Percentiles rank a stretch among this genome's conserved stretches.
phyloP scores from a whole-genome alignment of 345 rosid genomes.

The Cardamine resedifolia region DNA sequence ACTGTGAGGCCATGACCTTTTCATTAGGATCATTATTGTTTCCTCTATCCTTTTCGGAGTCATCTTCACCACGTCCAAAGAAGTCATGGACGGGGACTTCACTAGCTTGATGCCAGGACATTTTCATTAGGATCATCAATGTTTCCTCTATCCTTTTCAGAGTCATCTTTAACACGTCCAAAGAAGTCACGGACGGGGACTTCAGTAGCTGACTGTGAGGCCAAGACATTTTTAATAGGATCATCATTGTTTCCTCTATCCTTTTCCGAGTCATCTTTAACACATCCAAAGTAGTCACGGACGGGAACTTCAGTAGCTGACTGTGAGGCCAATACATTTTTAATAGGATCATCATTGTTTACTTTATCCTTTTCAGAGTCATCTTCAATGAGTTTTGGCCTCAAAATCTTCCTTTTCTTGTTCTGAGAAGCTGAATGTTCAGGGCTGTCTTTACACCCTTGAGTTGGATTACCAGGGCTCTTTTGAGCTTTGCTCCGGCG shows the following conservation, averaged over 20 bases:
- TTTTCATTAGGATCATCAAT: background rate
- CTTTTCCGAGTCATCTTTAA: background rate
- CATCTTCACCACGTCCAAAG: background rate
- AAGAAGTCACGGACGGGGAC: slow-evolving; percentile 8
- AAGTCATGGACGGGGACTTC: background rate
- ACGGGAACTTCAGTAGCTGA: slow-evolving; percentile 12
- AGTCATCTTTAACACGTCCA: background rate
- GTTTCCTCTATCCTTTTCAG: background rate
- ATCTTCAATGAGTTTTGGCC: slow-evolving; percentile 48
- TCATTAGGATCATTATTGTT: background rate
- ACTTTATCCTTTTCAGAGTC: slow-evolving; percentile 19
- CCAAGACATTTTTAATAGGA: background rate
- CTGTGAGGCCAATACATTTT: slow-evolving; percentile 3
- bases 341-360: background rate
- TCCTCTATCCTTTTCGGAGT: background rate
- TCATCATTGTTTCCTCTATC: background rate
- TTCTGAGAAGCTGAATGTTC: slow-evolving; percentile 18
- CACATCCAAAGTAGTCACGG: slow-evolving; percentile 6
- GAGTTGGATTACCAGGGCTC: slow-evolving; percentile 17
- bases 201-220: background rate
- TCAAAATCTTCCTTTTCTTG: slow-evolving; percentile 54
- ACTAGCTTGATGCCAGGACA: background rate
- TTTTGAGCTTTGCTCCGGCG: slow-evolving; percentile 47
- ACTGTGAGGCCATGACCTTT: background rate
- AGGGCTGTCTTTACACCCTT: slow-evolving; percentile 27